Evolutionary conservation across 805 yeast species (phyloP), one percentile per base, ranked within the genome.

Genomic region (Hyphopichia homilentoma): DNA sequence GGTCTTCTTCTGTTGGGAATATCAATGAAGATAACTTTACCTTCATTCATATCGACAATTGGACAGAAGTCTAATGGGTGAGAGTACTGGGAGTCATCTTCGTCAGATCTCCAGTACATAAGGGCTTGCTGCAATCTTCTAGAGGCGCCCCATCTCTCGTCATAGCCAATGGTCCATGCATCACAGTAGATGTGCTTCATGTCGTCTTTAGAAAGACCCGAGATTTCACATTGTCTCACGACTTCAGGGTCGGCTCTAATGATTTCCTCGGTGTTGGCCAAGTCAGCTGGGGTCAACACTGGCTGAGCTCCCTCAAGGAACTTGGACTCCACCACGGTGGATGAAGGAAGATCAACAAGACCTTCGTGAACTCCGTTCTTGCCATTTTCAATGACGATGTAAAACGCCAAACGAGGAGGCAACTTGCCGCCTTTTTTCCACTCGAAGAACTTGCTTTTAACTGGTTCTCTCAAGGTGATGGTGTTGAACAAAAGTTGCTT

Each of bases 31-130:
- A 84, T 74, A 38, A 83, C 85, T 56, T 82, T 77, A 34, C 65
- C 66, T 36, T 71, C 74, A 57, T 79, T 81, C 61, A 82, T 78
- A 59, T 83, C 93, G 40, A 83, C 80, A 52, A 83, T 81, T 39
- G 93, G 93, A 47, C 88, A 77, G 67, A 84, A 83, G 57, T 84
- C 90, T 48, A 83, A 71, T 18, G 93, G 89, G 55, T 77, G 83
- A 17, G 83, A 75, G 58, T 77, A 77, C 54, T 77, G 81, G 27
- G 87, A 80, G 57, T 82, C 93, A 53, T 83, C 85, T 60, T 79
- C 87, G 52, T 78, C 66, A 9, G 77, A 66, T 65, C 88, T 73
- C 73, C 80, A 84, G 68, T 81, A 83, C 72, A 84, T 71, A 57
- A 84, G 70, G 25, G 89, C 89, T 60, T 83, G 93, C 60, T 83